phyloP scores from a whole-genome alignment of 176 grass and related monocot genomes.

The Bromus sterilis region DNA sequence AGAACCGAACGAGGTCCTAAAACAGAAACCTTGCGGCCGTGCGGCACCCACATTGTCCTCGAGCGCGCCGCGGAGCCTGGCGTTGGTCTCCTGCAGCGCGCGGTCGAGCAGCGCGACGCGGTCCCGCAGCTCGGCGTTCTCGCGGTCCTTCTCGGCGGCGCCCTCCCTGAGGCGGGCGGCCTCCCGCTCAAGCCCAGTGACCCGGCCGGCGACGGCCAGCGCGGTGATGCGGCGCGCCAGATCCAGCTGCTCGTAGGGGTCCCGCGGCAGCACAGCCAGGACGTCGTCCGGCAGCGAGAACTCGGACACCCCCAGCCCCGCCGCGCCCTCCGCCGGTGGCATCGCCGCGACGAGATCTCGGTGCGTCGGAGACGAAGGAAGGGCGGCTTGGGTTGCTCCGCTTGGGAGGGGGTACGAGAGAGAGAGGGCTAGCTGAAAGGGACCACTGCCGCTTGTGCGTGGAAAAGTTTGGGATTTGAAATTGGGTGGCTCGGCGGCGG shows the following conservation, averaged over 20 bases:
- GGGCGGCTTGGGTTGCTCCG: constrained; percentile 31
- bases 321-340: constrained; percentile 18
- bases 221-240: constrained; percentile 85
- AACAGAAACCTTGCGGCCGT: background rate
- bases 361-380: too few species aligned
- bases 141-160: constrained; percentile 47
- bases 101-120: constrained; percentile 58
- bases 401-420: background rate
- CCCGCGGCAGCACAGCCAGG: constrained; percentile 69
- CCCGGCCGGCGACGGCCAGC: constrained; percentile 71
- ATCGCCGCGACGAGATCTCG: background rate
- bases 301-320: constrained; percentile 1
- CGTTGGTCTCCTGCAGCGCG: constrained; percentile 61
- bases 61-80: constrained; percentile 50
- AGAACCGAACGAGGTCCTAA: background rate
- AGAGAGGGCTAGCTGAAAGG: background rate
- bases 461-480: constrained; percentile 31
- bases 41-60: constrained; percentile 76
- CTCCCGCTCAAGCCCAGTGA: constrained; percentile 72
- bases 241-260: constrained; percentile 88
- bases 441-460: constrained; percentile 20
- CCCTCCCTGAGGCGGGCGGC: constrained; percentile 44
- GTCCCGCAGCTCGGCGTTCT: constrained; percentile 65
- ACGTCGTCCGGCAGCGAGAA: constrained; percentile 66
- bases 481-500: constrained; percentile 27